Evolutionary conservation across 345 rosid genomes (phyloP).

Genomic region (Moringa oleifera): DNA sequence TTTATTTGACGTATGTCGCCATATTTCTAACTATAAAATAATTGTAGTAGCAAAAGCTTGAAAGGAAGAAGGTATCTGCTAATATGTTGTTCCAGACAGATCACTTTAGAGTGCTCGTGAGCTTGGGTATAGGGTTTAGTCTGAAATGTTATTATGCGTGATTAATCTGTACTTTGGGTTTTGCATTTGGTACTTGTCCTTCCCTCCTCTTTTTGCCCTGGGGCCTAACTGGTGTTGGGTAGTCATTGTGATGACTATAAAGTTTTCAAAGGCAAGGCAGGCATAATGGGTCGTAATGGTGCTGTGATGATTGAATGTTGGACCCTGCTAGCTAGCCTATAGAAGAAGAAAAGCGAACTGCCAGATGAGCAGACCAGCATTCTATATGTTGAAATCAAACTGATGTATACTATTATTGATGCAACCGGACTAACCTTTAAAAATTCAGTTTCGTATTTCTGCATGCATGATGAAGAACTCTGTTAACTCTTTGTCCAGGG

Average conservation of each 20-base stretch:
- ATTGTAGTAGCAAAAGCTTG: neutral
- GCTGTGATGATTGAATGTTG: neutral
- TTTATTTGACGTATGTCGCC: conserved; percentile 1
- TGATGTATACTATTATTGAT: too few relatives aligned
- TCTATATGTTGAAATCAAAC: too few relatives aligned
- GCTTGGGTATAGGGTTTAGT: neutral
- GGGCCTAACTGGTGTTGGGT: neutral
- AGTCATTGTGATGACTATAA: too few relatives aligned
- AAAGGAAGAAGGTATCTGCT: too few relatives aligned
- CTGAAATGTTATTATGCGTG: neutral
- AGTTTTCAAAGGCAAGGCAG: neutral
- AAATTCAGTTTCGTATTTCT: conserved; percentile 1
- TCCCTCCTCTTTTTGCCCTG: too few relatives aligned
- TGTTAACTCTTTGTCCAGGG: conserved; percentile 30
- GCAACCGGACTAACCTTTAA: neutral
- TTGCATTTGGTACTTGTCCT: neutral
- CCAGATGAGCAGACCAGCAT: too few relatives aligned
- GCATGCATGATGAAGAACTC: neutral
- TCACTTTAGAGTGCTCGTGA: neutral
- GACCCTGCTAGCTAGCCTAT: neutral
- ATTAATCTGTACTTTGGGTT: too few relatives aligned
- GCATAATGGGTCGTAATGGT: neutral
- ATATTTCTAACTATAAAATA: conserved; percentile 1
- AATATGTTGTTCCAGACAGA: neutral
- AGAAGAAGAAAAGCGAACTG: too few relatives aligned